phyloP scores from a whole-genome alignment of 2,329 filamentous ascomycete species.

The Colletotrichum somersetense region DNA sequence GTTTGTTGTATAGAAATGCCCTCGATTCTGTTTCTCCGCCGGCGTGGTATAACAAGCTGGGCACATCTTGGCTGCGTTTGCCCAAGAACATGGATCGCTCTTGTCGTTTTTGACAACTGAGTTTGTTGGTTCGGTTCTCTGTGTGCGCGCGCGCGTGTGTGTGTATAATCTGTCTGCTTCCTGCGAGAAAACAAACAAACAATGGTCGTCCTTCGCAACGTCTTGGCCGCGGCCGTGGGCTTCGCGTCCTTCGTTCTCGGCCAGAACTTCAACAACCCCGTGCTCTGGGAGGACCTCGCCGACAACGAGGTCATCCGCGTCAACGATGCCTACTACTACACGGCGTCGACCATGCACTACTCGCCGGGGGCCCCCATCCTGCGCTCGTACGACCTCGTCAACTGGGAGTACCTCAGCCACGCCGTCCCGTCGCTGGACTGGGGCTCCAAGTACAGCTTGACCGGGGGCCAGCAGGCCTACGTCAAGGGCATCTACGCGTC shows the following conservation, averaged over 20 bases:
- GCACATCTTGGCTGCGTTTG: neutral
- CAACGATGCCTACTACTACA: conserved; percentile 62
- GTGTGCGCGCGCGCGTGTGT: too few species aligned
- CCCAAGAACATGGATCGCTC: neutral
- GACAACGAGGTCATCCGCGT: conserved; percentile 64
- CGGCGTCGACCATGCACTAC: conserved; percentile 65
- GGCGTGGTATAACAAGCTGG: neutral
- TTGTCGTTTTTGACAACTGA: neutral
- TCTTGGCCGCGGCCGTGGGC: neutral
- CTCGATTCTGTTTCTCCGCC: neutral
- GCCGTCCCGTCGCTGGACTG: conserved; percentile 57
- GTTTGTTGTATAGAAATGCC: neutral
- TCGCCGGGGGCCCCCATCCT: conserved; percentile 66
- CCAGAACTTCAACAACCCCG: conserved; percentile 57
- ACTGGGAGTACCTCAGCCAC: conserved; percentile 58
- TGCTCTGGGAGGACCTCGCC: conserved; percentile 64
- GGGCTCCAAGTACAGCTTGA: conserved; percentile 58
- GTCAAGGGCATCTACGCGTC: conserved; percentile 69
- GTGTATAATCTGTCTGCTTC: too few species aligned
- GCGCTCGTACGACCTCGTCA: conserved; percentile 64
- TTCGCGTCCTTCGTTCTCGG: neutral
- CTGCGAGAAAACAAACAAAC: neutral
- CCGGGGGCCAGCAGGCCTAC: conserved; percentile 58
- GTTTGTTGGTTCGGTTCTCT: neutral
- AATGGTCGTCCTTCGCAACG: neutral